phyloP scores from a whole-genome alignment of 108 stramenopile species.

The Stephanodiscus minutulus region DNA sequence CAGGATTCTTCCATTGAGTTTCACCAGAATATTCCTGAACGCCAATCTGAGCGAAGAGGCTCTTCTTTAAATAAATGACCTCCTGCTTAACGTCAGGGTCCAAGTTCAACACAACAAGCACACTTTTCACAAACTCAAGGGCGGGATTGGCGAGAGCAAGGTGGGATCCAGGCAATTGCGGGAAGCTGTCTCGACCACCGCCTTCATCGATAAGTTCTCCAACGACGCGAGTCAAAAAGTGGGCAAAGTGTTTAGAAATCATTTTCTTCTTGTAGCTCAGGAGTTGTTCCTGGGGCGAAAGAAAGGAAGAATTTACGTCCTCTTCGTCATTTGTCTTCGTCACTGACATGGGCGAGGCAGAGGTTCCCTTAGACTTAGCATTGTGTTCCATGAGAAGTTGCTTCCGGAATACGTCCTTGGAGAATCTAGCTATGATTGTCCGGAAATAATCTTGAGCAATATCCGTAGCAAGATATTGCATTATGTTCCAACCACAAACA shows the following conservation, averaged over 20 bases:
- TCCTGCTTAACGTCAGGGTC: slow-evolving; percentile 85
- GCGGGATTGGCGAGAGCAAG: slow-evolving; percentile 69
- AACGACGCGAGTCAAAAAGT: slow-evolving; percentile 73
- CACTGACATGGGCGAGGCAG: slow-evolving; percentile 41
- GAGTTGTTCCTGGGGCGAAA: slow-evolving; percentile 62
- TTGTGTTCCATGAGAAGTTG: slow-evolving; percentile 63
- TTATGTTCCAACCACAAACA: slow-evolving; percentile 86
- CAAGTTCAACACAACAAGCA: slow-evolving; percentile 84
- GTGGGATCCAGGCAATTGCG: slow-evolving; percentile 69
- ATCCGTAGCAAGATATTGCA: slow-evolving; percentile 79
- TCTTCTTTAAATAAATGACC: slow-evolving; percentile 79
- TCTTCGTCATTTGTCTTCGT: slow-evolving; percentile 33
- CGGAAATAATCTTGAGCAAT: slow-evolving; percentile 86
- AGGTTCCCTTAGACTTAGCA: slow-evolving; percentile 26
- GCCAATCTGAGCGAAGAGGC: slow-evolving; percentile 90
- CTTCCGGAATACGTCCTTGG: slow-evolving; percentile 75
- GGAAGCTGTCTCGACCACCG: slow-evolving; percentile 55
- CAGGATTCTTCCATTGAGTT: slow-evolving; percentile 88
- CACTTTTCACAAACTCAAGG: slow-evolving; percentile 94
- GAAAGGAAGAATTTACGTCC: slow-evolving; percentile 16
- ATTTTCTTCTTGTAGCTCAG: slow-evolving; percentile 76
- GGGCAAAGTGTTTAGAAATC: slow-evolving; percentile 79
- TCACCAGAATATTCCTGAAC: slow-evolving; percentile 92
- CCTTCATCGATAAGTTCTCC: slow-evolving; percentile 80
- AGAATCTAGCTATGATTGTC: slow-evolving; percentile 79